Base-by-base conservation (phyloP, 1,139 yeast genomes). In the Schizosaccharomyces versatilis region DNA sequence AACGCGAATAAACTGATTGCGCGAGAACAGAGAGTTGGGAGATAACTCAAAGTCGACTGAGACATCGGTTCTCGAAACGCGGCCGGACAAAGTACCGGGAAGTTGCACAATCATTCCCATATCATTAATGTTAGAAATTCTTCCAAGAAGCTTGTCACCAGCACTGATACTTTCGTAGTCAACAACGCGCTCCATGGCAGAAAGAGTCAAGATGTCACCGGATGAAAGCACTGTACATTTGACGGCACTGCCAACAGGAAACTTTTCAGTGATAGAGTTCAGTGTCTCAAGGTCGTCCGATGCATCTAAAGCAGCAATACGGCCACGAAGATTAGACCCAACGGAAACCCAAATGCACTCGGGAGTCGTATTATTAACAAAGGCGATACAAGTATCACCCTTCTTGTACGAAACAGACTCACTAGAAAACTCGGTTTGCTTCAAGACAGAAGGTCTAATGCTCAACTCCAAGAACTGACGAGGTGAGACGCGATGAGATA, bases 31-130 rank as follows among this genome's bases (percentile, higher is more conserved):
- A n/a, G 72, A 73, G 52, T 77, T 72, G 38, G 63, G 59, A 14
- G 60, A 60, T 14, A 73, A 71, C 38, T 78, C 71, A 64, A 78
- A 84, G 62, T 84, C 82, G 62, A 81, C 77, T 60, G 84, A 71
- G 14, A 94, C 86, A 66, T 86, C 95, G 3, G 94, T 81, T 53
- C 80, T 73, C 64, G 72, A 80, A 3, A 86, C 77, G 59, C 79
- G 73, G 38, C 85, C 95, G 55, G 58, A 36, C 24, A 59, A 47
- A 19, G 51, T 48, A 52, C 58, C 61, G 42, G 58, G 55, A 40
- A 59, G 68, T 60, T 80, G 84, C 52, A 84, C 81, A 58, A 83
- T 68, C 32, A 84, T 79, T 61, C 74, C 78, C 54, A 74, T 73
- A 17, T 77, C 81, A 58, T 75, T 70, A n/a, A 80, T 73, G 62